Conservation (phyloP, 2,329 filamentous ascomycete species). For the Phialocephala sp. region DNA sequence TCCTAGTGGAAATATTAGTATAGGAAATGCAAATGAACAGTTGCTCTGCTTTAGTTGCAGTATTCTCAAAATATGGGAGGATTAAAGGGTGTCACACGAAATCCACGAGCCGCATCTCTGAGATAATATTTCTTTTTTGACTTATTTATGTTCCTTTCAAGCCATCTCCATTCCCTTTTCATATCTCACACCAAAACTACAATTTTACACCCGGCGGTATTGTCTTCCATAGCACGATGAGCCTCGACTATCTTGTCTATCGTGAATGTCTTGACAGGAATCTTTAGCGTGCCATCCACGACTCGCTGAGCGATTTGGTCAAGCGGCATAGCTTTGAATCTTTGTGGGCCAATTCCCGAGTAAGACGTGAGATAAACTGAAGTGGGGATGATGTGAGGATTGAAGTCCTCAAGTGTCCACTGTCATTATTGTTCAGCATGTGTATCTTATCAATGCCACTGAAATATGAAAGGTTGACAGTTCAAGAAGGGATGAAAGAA, state of each 20-base stretch:
- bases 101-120: not conserved
- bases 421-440: slow-evolving; percentile 21
- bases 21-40: too few relatives aligned
- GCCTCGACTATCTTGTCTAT: slow-evolving; percentile 52
- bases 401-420: slow-evolving; percentile 46
- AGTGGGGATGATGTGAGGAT: slow-evolving; percentile 49
- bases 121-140: not conserved
- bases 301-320: slow-evolving; percentile 47
- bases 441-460: too few relatives aligned
- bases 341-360: slow-evolving; percentile 44
- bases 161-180: not conserved
- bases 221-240: slow-evolving; percentile 51
- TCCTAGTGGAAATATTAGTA: not conserved
- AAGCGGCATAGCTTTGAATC: slow-evolving; percentile 49
- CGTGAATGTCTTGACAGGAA: slow-evolving; percentile 48
- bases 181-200: slow-evolving; percentile 42
- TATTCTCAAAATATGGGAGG: too few relatives aligned
- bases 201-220: slow-evolving; percentile 50
- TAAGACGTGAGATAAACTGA: slow-evolving; percentile 49
- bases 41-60: too few relatives aligned
- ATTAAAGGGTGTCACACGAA: too few relatives aligned
- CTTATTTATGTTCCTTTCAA: not conserved
- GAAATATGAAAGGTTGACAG: not conserved
- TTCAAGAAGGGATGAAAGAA: not conserved
- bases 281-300: slow-evolving; percentile 45